A percentile compares a stretch with the other conserved stretches of the same genome.
Conservation (phyloP, 495 filamentous ascomycete species). For the Hypoxylon subgilvum region DNA sequence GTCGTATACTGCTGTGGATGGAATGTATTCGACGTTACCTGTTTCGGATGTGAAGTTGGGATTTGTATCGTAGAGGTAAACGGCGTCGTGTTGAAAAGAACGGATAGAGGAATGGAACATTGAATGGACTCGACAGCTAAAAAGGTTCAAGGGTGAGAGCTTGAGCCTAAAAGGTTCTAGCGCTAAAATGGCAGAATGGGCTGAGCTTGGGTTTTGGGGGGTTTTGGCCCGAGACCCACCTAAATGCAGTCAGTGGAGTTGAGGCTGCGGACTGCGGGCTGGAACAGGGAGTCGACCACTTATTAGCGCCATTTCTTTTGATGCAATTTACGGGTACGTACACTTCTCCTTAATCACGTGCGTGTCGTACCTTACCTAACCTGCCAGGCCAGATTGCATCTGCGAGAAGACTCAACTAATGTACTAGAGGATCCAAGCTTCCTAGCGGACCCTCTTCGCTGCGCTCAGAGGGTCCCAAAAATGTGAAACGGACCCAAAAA, state of each 20-base stretch:
- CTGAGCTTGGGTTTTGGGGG: slow-evolving; percentile 18
- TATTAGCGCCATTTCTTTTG: background rate
- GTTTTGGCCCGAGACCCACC: slow-evolving; percentile 21
- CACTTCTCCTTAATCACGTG: too few species aligned
- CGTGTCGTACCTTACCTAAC: too few species aligned
- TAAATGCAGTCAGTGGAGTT: slow-evolving; percentile 12
- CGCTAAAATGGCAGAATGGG: slow-evolving; percentile 11
- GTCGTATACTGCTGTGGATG: background rate
- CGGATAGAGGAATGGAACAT: background rate
- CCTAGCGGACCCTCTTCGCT: too few species aligned
- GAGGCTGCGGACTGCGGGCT: slow-evolving; percentile 12
- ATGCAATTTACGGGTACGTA: too few species aligned
- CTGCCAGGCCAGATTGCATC: slow-evolving; percentile 34
- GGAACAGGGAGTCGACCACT: background rate
- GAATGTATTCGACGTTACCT: background rate
- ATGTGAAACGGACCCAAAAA: too few species aligned
- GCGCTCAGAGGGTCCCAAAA: too few species aligned
- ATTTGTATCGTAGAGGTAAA: slow-evolving; percentile 7
- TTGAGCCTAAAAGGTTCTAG: slow-evolving; percentile 13
- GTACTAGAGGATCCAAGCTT: too few species aligned
- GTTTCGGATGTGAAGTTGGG: background rate
- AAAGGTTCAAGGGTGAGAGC: slow-evolving; percentile 20
- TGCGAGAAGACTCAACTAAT: slow-evolving; percentile 15
- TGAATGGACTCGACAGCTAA: slow-evolving; percentile 23
- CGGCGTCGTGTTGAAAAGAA: too few species aligned